Percentiles rank a stretch among this genome's conserved stretches.
These are phyloP conservation scores for Moniliella sp. DNA, from an alignment of 1,284 basidiomycete species.

Conservation along the genomic window DNA sequence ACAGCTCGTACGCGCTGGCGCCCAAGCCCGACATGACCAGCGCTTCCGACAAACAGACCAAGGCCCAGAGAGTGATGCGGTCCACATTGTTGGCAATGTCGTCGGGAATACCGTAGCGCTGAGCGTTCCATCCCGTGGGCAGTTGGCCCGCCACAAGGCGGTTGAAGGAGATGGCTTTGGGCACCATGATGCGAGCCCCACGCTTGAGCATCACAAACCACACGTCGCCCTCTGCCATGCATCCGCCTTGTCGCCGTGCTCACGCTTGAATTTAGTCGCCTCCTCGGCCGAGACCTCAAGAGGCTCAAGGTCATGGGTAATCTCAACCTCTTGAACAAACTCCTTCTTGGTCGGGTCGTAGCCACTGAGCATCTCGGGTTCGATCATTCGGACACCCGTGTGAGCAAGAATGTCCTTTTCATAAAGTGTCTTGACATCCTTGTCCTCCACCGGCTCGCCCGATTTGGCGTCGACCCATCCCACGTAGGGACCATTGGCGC, in stretches of 20 bases:
- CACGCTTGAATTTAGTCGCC: conserved; percentile 80
- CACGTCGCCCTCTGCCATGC: conserved; percentile 59
- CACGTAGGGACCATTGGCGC: conserved; percentile 62
- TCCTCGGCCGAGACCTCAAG: conserved; percentile 77
- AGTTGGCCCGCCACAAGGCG: conserved; percentile 85
- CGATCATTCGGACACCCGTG: conserved; percentile 83
- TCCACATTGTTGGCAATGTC: conserved; percentile 88
- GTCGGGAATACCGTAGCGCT: conserved; percentile 87
- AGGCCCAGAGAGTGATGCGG: conserved; percentile 83
- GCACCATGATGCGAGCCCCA: conserved; percentile 74
- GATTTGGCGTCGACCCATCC: conserved; percentile 92
- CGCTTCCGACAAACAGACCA: conserved; percentile 79
- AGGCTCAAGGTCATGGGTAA: conserved; percentile 85
- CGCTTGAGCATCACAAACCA: conserved; percentile 98
- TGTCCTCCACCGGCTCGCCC: conserved; percentile 91
- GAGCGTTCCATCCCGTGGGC: conserved; percentile 86
- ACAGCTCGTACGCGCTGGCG: conserved; percentile 61
- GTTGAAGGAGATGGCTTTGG: conserved; percentile 84
- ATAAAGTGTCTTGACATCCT: conserved; percentile 77
- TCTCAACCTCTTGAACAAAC: conserved; percentile 88
- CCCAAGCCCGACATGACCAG: conserved; percentile 73
- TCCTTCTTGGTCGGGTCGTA: conserved; percentile 92
- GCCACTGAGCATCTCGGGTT: conserved; percentile 86
- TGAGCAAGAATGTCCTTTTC: conserved; percentile 81
- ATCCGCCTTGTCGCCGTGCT: conserved; percentile 89